These are phyloP conservation scores for Alternaria sp. DNA, from an alignment of 2,329 filamentous ascomycete species.

Conservation along the genomic window DNA sequence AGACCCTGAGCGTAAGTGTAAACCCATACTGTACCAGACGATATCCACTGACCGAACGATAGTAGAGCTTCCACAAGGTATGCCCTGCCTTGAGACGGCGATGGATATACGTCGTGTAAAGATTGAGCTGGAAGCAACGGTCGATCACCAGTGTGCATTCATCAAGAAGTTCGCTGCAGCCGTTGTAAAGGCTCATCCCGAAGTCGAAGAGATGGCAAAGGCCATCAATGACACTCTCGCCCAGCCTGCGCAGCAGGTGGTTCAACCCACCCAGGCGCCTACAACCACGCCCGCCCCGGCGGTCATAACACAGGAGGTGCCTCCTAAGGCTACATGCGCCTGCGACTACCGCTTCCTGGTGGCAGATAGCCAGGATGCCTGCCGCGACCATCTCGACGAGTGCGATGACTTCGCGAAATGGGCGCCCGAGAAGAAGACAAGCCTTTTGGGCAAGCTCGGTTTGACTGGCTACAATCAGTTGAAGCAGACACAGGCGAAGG, in stretches of 20 bases:
- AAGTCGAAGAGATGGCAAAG: neutral
- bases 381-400: neutral
- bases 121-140: neutral
- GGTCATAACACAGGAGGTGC: neutral
- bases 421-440: neutral
- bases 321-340: neutral
- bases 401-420: neutral
- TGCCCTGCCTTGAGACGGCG: neutral
- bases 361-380: neutral
- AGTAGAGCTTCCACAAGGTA: too few relatives aligned
- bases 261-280: neutral
- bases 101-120: neutral
- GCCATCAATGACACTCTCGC: neutral
- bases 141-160: neutral
- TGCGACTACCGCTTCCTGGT: neutral
- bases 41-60: too few relatives aligned
- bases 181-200: neutral
- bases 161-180: neutral
- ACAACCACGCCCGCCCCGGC: neutral
- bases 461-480: neutral
- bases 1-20: too few relatives aligned
- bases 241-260: neutral
- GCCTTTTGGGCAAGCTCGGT: neutral
- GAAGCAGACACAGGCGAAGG: neutral
- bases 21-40: too few relatives aligned